Percentiles rank a stretch among this genome's conserved stretches.
Evolutionary conservation across 345 rosid species (phyloP).

Genomic region (Psidium guajava): DNA sequence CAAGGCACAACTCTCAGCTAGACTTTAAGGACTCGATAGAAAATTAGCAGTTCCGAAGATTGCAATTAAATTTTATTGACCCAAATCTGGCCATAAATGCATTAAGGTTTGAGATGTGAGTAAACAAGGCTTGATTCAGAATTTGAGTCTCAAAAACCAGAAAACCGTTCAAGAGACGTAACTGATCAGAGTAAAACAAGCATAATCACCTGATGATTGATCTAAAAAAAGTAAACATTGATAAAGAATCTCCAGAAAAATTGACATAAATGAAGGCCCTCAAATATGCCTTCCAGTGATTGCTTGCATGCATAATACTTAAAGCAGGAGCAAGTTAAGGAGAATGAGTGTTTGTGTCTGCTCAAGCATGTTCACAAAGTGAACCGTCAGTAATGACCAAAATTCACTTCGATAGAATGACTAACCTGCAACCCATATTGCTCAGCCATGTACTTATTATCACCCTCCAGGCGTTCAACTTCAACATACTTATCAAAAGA

Average conservation of each 20-base stretch:
- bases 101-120: background rate
- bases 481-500: constrained; percentile 98
- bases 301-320: background rate
- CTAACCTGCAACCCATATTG: constrained; percentile 87
- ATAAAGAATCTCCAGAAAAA: background rate
- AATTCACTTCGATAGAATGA: background rate
- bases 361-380: background rate
- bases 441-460: constrained; percentile 90
- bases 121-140: background rate
- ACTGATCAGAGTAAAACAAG: background rate
- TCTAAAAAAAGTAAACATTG: background rate
- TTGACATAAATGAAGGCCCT: background rate
- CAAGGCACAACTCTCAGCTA: background rate
- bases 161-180: background rate
- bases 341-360: background rate
- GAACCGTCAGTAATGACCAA: background rate
- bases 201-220: background rate
- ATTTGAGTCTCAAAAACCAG: background rate
- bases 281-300: background rate
- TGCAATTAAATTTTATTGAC: background rate
- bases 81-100: background rate
- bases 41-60: background rate
- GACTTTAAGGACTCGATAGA: background rate
- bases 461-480: constrained; percentile 96
- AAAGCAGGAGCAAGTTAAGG: background rate